Conservation (phyloP, 129 eudicot genomes). For the Arctium lappa region DNA sequence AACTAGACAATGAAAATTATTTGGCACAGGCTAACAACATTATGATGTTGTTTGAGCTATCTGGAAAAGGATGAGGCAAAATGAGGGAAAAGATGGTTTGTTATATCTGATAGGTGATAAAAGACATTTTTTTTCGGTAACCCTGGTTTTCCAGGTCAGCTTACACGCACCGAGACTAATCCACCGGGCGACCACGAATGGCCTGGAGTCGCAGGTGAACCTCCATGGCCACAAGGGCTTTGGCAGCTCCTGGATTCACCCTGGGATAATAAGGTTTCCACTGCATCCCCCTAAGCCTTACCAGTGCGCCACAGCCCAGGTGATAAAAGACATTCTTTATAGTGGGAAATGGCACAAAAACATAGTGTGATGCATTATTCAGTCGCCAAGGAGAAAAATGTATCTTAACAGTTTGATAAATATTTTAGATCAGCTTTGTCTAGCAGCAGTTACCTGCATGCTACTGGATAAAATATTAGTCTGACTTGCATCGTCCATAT, state of each 20-base stretch:
- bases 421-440: neutral
- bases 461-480: constrained; percentile 93
- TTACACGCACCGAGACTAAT: too few relatives aligned
- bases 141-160: too few relatives aligned
- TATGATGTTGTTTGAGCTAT: neutral
- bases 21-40: neutral
- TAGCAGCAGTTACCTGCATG: constrained; percentile 68
- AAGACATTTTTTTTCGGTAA: neutral
- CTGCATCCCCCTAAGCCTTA: too few relatives aligned
- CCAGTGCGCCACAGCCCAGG: too few relatives aligned
- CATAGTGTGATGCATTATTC: neutral
- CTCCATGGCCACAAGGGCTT: too few relatives aligned
- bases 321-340: neutral
- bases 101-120: neutral
- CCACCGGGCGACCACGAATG: too few relatives aligned
- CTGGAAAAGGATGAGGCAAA: neutral
- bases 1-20: neutral
- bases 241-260: too few relatives aligned
- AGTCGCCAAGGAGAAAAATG: neutral
- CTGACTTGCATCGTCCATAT: constrained; percentile 89
- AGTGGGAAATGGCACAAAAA: constrained; percentile 18
- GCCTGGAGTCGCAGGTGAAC: too few relatives aligned
- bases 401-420: neutral
- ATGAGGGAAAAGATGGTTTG: neutral
- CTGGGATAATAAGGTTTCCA: too few relatives aligned